A percentile compares a stretch with the other conserved stretches of the same genome.
Evolutionary conservation across 1,139 yeast genomes (phyloP).

Genomic region (Saccharomyces hybrid): DNA sequence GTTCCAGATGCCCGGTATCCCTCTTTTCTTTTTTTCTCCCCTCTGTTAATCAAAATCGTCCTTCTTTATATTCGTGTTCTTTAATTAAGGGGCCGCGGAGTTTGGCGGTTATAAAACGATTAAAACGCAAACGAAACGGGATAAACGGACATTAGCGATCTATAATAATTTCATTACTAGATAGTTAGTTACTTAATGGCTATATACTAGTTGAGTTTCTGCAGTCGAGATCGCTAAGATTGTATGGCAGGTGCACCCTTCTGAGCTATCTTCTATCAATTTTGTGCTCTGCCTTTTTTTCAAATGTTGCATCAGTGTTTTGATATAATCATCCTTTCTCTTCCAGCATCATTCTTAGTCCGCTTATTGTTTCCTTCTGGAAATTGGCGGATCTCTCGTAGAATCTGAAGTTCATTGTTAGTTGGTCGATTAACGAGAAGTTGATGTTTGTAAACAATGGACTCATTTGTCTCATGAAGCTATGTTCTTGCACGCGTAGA

Average conservation of each 20-base stretch:
- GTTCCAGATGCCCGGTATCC: not conserved
- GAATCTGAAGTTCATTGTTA: not conserved
- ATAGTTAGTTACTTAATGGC: not conserved
- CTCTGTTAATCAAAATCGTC: not conserved
- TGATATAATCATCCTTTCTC: not conserved
- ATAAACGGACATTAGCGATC: not conserved
- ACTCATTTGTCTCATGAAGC: not conserved
- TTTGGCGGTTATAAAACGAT: not conserved
- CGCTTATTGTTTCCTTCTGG: not conserved
- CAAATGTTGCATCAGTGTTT: not conserved
- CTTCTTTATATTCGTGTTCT: not conserved
- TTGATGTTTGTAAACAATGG: not conserved
- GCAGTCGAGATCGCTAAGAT: not conserved
- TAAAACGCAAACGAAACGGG: no score
- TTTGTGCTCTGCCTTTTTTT: not conserved
- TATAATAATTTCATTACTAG: not conserved
- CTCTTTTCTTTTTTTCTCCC: not conserved
- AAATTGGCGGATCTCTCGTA: not conserved
- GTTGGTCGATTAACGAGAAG: not conserved
- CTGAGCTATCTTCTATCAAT: not conserved
- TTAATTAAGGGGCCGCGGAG: not conserved
- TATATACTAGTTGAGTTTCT: not conserved
- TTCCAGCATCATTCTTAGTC: not conserved
- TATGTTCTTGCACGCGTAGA: not conserved
- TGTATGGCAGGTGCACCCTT: not conserved